A percentile compares a stretch with the other conserved stretches of the same genome.
Evolutionary conservation across 2,329 filamentous ascomycete genomes (phyloP).

Genomic region (Diplodia mutila): DNA sequence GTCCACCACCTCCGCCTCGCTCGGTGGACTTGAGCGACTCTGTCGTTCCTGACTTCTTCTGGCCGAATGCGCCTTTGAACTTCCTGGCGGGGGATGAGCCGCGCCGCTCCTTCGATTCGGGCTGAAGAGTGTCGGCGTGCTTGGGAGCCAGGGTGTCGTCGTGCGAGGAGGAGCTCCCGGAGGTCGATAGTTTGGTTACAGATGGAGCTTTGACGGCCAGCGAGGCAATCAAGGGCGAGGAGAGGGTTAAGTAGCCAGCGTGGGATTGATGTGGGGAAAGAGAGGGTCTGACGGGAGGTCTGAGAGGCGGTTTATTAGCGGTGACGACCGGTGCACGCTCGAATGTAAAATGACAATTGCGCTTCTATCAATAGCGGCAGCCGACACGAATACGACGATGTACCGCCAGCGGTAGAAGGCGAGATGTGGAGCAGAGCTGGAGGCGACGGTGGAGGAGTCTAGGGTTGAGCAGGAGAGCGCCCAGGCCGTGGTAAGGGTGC

Average conservation of each 20-base stretch:
- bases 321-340: constrained; percentile 22
- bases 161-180: constrained; percentile 36
- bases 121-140: constrained; percentile 39
- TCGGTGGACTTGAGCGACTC: constrained; percentile 47
- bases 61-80: constrained; percentile 70
- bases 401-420: constrained; percentile 28
- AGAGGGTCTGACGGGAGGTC: constrained; percentile 41
- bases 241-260: constrained; percentile 53
- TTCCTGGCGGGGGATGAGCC: constrained; percentile 72
- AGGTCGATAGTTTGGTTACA: constrained; percentile 32
- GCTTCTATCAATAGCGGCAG: constrained; percentile 10
- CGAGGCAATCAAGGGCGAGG: constrained; percentile 51
- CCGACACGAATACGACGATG: constrained; percentile 9
- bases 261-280: constrained; percentile 55
- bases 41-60: constrained; percentile 32
- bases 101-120: constrained; percentile 50
- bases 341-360: constrained; percentile 10
- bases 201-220: constrained; percentile 47
- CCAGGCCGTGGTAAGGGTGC: constrained; percentile 23
- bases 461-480: constrained; percentile 23
- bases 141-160: constrained; percentile 36
- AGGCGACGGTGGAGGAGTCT: constrained; percentile 21
- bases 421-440: constrained; percentile 25
- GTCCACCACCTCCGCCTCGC: constrained; percentile 47
- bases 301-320: constrained; percentile 36